These are phyloP conservation scores for Arthrobotrys sphaeroides DNA, from an alignment of 2,329 filamentous ascomycete genomes.

Conservation along the genomic window DNA sequence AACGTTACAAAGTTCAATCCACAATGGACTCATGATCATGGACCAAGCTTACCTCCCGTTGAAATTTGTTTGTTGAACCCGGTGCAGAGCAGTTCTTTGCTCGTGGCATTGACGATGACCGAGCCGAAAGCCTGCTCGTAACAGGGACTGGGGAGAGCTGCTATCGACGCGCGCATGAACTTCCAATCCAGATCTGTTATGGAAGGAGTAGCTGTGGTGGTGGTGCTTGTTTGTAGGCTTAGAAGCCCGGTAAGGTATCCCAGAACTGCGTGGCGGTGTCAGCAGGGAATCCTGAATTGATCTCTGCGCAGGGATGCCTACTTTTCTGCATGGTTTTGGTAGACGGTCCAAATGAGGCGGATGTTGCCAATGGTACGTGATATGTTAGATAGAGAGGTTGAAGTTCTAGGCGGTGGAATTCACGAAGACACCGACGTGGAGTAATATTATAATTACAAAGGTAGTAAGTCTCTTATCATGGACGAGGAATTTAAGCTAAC, in stretches of 20 bases:
- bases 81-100: slow-evolving; percentile 30
- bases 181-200: slow-evolving; percentile 37
- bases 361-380: no score
- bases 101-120: slow-evolving; percentile 43
- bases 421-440: no score
- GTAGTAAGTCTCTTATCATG: no score
- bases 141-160: slow-evolving; percentile 40
- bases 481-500: no score
- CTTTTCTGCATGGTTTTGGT: slow-evolving; percentile 17
- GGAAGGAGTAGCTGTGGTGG: slow-evolving; percentile 6
- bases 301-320: neutral
- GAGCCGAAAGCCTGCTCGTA: slow-evolving; percentile 47
- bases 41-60: slow-evolving; percentile 4
- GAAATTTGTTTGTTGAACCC: slow-evolving; percentile 36
- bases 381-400: no score
- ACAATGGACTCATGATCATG: neutral
- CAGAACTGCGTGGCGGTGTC: slow-evolving; percentile 12
- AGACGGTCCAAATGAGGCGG: neutral
- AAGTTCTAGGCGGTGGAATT: no score
- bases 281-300: neutral
- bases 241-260: slow-evolving; percentile 22
- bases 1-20: no score
- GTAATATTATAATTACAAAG: no score
- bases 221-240: slow-evolving; percentile 1
- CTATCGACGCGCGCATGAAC: slow-evolving; percentile 42